Conservation (phyloP, 352 stramenopile genomes). For the Plasmopara viticola region DNA sequence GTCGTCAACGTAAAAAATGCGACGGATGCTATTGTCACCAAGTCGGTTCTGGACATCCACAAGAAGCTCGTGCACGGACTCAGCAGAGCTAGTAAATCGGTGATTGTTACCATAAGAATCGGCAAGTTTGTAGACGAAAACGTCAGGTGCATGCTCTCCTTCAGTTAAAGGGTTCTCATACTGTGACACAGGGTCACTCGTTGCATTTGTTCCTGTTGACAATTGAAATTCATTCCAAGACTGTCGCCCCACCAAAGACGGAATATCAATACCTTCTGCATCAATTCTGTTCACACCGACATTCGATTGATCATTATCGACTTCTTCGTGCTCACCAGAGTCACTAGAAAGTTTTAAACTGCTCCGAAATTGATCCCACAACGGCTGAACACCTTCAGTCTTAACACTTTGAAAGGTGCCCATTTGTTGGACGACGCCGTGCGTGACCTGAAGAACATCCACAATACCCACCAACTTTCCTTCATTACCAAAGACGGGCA, state of each 20-base stretch:
- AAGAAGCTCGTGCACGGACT: conserved; percentile 63
- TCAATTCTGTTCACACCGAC: conserved; percentile 28
- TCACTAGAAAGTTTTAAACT: conserved; percentile 42
- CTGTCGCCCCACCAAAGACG: conserved; percentile 28
- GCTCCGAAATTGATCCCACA: conserved; percentile 73
- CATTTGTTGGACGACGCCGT: conserved; percentile 82
- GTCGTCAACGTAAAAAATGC: conserved; percentile 79
- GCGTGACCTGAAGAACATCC: conserved; percentile 94
- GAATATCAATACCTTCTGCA: conserved; percentile 20
- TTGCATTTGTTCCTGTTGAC: conserved; percentile 20
- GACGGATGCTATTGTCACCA: conserved; percentile 65
- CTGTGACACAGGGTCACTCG: conserved; percentile 19
- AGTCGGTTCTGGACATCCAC: conserved; percentile 66
- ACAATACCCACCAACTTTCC: conserved; percentile 91
- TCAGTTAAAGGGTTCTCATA: conserved; percentile 28
- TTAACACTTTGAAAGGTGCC: conserved; percentile 61
- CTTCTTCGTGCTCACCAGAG: conserved; percentile 22
- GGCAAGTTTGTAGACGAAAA: conserved; percentile 81
- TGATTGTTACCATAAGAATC: conserved; percentile 81
- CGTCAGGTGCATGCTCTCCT: conserved; percentile 26
- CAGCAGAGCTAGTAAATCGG: conserved; percentile 77
- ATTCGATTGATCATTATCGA: conserved; percentile 32
- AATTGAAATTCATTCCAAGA: conserved; percentile 49
- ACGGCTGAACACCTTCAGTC: conserved; percentile 59
- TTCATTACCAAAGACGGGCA: conserved; percentile 91